These are phyloP conservation scores for Debaryomyces psychrophilus DNA, from an alignment of 1,139 yeast species.

Conservation along the genomic window DNA sequence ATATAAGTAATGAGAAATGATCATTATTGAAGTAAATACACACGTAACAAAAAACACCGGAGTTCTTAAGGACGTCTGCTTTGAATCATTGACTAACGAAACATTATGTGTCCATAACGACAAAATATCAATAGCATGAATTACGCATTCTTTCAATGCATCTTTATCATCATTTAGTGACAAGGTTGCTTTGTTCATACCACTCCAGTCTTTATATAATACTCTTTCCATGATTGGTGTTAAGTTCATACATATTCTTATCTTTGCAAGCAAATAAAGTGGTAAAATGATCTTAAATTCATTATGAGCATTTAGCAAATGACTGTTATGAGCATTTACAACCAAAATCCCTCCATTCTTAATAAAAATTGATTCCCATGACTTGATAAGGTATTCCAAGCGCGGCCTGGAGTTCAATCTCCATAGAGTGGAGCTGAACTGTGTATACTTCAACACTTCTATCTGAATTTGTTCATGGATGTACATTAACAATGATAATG, in stretches of 20 bases:
- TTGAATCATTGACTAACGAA: conserved; percentile 61
- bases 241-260: conserved; percentile 60
- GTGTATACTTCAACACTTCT: conserved; percentile 40
- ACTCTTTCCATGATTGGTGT: conserved; percentile 60
- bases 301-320: conserved; percentile 53
- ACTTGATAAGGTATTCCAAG: conserved; percentile 54
- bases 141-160: conserved; percentile 60
- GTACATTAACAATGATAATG: conserved; percentile 68
- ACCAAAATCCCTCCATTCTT: conserved; percentile 62
- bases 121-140: conserved; percentile 59
- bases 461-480: conserved; percentile 70
- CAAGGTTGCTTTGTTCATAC: conserved; percentile 58
- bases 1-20: conserved; percentile 63
- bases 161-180: conserved; percentile 52
- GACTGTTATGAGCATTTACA: conserved; percentile 55
- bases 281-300: conserved; percentile 68
- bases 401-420: conserved; percentile 60
- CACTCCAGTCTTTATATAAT: conserved; percentile 65
- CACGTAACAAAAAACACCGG: conserved; percentile 76
- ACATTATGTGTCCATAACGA: conserved; percentile 72
- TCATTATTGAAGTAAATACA: conserved; percentile 59
- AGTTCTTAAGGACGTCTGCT: conserved; percentile 65
- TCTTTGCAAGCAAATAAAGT: conserved; percentile 61
- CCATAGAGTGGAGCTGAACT: conserved; percentile 50
- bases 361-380: conserved; percentile 67